Evolutionary conservation across 768 basidiomycete genomes (phyloP).

Genomic region (Russula olivacea): DNA sequence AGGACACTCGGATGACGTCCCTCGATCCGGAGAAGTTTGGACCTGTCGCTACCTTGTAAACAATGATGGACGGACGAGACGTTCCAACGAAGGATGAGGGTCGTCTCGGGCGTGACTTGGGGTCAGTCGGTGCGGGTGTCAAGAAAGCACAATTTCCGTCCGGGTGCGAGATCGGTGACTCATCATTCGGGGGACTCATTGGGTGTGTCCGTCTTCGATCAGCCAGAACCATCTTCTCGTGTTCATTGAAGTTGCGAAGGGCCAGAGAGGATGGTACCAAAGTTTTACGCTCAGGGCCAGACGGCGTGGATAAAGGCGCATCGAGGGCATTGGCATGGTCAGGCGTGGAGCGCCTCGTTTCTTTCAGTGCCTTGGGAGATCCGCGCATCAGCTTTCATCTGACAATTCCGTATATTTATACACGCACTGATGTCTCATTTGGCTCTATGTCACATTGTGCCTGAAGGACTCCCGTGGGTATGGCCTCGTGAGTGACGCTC

Average conservation of each 20-base stretch:
- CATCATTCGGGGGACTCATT: not conserved
- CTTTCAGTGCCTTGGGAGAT: slow-evolving; percentile 1
- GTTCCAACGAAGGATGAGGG: not conserved
- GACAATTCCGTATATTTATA: not conserved
- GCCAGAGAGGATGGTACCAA: not conserved
- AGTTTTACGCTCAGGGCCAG: too few species aligned
- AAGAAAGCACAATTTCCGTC: not conserved
- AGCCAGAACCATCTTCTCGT: not conserved
- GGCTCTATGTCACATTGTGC: not conserved
- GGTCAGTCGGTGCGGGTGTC: not conserved
- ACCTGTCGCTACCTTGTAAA: slow-evolving; percentile 17
- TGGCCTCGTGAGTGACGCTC: not conserved
- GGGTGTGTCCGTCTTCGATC: not conserved
- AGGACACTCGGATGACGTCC: slow-evolving; percentile 17
- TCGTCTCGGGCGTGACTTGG: not conserved
- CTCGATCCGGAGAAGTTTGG: slow-evolving; percentile 9
- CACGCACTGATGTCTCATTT: slow-evolving; percentile 8
- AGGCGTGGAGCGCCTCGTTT: not conserved
- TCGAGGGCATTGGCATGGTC: not conserved
- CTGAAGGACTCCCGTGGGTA: not conserved
- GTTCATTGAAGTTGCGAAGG: not conserved
- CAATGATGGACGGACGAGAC: slow-evolving; percentile 14
- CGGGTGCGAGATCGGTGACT: not conserved
- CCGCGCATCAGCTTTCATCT: not conserved
- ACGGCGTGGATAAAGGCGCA: not conserved